Evolutionary conservation across 495 filamentous ascomycete genomes (phyloP), one percentile per base, ranked within the genome.

Genomic region (Pyrenula massariospora): DNA sequence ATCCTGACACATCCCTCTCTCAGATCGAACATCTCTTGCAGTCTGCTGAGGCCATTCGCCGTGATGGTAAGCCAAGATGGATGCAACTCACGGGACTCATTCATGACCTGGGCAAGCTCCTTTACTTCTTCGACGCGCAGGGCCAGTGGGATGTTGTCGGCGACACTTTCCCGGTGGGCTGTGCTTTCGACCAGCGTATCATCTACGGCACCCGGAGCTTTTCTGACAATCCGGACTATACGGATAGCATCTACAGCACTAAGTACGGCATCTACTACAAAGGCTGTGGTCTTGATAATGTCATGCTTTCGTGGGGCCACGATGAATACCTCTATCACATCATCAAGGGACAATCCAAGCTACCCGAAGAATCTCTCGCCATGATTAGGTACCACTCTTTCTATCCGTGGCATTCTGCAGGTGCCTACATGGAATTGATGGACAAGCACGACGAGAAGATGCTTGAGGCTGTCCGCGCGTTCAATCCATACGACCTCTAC

Each of bases 71-170:
- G 73, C 90, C 90, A 3, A 78, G 87, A 31, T 95, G 90, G 90
- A 92, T 94, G 87, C 90, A 94, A 68, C 71, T 94, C 21, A 87
- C 84, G 0, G 89, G 90, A 0, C 77, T 94, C n/a, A 86, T 95
- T 60, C 90, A 95, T 68, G 90, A 94, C 60, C 76, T 94, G 12
- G 90, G 90, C 60, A 95, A 94, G 70, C 78, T 94, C 15, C 80
- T 94, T 25, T 92, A 83, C 77, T 91, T 93, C 72, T 88, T 84
- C 68, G 85, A 81, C 53, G 87, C 85, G 10, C 70, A 84, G 57
- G 89, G 90, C 51, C 90, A 95, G 66, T 94, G 90, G 90, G 90
- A 93, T 63, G 88, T 94, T 12, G 89, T 95, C 11, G 90, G 90
- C 15, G 90, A 95, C 63, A 92, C 88, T 0, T 94, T 94, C 71